A percentile compares a stretch with the other conserved stretches of the same genome.
These are phyloP conservation scores for sorghum (Sorghum bicolor) DNA, from an alignment of 176 grass and related monocot species.

Conservation along the genomic window Sorghum_bicolor_NCBIv3 NC_012870.2:64278501-64279000, in stretches of 20 bases:
- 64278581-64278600: background rate
- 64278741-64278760: background rate
- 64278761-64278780: background rate
- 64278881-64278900: background rate
- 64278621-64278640: background rate
- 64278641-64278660: background rate
- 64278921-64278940: background rate
- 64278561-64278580: background rate
- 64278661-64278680: background rate
- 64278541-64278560: too few relatives aligned
- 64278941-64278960: background rate
- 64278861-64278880: background rate
- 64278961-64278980: background rate
- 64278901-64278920: background rate
- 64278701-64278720: background rate
- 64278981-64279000: background rate
- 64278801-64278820: background rate
- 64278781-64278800: background rate
- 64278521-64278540: too few relatives aligned
- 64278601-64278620: background rate
- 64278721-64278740: background rate
- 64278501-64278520: too few relatives aligned
- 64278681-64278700: background rate
- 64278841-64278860: background rate
- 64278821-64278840: background rate